A percentile compares a stretch with the other conserved stretches of the same genome.
Evolutionary conservation across 2,329 filamentous ascomycete species (phyloP).

Genomic region (Talaromyces islandicus): DNA sequence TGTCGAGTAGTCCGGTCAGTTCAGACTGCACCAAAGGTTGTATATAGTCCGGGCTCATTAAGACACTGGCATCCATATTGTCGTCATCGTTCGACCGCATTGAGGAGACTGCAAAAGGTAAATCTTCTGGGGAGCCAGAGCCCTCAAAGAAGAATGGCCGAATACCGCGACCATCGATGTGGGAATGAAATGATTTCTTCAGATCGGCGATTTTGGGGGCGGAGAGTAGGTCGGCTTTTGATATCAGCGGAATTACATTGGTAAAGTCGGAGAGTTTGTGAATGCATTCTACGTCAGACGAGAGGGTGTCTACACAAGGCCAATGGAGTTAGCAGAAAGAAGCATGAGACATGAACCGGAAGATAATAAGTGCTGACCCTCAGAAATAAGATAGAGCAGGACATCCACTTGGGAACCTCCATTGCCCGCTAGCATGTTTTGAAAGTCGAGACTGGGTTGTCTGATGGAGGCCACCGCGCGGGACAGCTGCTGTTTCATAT

Average conservation of each 20-base stretch:
- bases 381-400: conserved; percentile 73
- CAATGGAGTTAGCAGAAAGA: conserved; percentile 2
- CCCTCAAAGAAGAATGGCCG: conserved; percentile 62
- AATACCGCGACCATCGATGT: conserved; percentile 44
- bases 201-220: conserved; percentile 50
- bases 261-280: conserved; percentile 64
- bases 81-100: conserved; percentile 65
- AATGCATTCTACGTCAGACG: conserved; percentile 66
- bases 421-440: conserved; percentile 71
- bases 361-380: conserved; percentile 48
- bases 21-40: conserved; percentile 75
- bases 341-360: not conserved
- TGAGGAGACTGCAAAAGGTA: conserved; percentile 72
- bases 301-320: conserved; percentile 46
- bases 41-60: conserved; percentile 89
- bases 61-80: conserved; percentile 81
- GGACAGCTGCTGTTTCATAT: conserved; percentile 65
- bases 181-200: conserved; percentile 48
- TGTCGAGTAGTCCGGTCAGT: conserved; percentile 61
- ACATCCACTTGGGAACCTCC: conserved; percentile 80
- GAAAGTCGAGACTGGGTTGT: conserved; percentile 67
- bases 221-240: conserved; percentile 66
- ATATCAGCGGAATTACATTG: conserved; percentile 78
- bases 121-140: conserved; percentile 14
- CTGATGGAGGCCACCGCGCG: conserved; percentile 56